Conservation (phyloP, 176 grass and related monocot species). For the Thinopyrum elongatum region DNA sequence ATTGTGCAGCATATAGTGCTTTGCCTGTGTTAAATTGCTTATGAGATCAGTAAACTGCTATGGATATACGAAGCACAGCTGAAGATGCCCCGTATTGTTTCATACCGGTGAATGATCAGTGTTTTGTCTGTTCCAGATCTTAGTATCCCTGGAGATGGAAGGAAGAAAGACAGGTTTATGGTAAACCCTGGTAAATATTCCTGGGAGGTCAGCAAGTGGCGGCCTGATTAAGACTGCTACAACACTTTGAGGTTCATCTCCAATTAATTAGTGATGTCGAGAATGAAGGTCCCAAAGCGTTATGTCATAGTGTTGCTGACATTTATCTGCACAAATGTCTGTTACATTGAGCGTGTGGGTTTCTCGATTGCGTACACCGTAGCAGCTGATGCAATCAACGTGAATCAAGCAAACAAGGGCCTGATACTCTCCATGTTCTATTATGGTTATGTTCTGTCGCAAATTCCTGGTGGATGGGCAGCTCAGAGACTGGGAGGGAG, state of each 20-base stretch:
- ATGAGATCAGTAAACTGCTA: slow-evolving; percentile 22
- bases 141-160: background rate
- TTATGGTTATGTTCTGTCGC: slow-evolving; percentile 4
- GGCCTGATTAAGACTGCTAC: slow-evolving; percentile 28
- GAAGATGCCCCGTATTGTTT: background rate
- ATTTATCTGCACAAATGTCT: slow-evolving; percentile 15
- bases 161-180: slow-evolving; percentile 18
- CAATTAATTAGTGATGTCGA: background rate
- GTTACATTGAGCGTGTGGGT: slow-evolving; percentile 1
- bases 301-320: slow-evolving; percentile 4
- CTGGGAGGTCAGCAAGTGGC: slow-evolving; percentile 40
- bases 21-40: background rate
- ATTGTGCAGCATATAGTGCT: background rate
- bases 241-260: background rate
- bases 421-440: slow-evolving; percentile 13
- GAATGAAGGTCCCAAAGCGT: background rate
- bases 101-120: slow-evolving; percentile 2
- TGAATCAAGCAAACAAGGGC: slow-evolving; percentile 12
- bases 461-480: slow-evolving; percentile 21
- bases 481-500: slow-evolving; percentile 22
- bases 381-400: background rate
- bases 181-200: slow-evolving; percentile 35
- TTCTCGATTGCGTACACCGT: slow-evolving; percentile 19
- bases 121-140: slow-evolving; percentile 4
- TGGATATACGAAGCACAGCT: background rate